Evolutionary conservation across 148 eudicot species (phyloP), one percentile per base, ranked within the genome.

Genomic region (Rheum nobile): DNA sequence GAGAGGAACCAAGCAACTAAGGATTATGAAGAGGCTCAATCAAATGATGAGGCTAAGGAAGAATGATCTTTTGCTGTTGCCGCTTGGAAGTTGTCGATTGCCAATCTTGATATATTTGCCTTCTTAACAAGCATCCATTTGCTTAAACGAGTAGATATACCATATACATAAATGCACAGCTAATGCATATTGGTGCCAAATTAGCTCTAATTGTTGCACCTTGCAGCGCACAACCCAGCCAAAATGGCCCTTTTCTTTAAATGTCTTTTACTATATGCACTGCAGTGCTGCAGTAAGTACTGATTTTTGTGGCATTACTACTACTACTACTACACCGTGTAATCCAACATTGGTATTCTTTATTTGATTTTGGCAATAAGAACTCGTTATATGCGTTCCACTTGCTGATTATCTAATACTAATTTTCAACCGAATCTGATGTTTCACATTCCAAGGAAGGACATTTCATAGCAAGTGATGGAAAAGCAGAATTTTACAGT

Each of bases 1-100:
- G 87, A 77, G 34, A 88, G 83, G 72, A 63, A 63, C 38, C 69
- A 28, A 29, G 69, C 69, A 29, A 13, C 38, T 32, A 63, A 29
- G 69, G 69, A 32, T 4, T 63, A 39, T 63, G 69, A 63, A 63
- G 69, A 63, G 31, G 8, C 29, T 32, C 69, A 63, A 22, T 63
- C 69, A 63, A 35, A 63, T 32, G 69, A 63, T 14, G 69, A 63
- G 39, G 19, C 39, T 1, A 32, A 63, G 21, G 69, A 32, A 63
- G 39, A 63, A 63, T 63, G 69, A 63, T 31, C 21, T 31, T 26
- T 14, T 29, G 38, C 31, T 63, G 69, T 32, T 6, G 38, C 39
- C 19, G 21, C 38, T 48, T 32, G 35, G 69, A 63, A 63, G 69
- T 17, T 63, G 21, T 63, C 39, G 38, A 63, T 63, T 63, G 69